Base-by-base conservation (phyloP, 2,329 filamentous ascomycete species). In the Paracoccidioides lutzii region DNA sequence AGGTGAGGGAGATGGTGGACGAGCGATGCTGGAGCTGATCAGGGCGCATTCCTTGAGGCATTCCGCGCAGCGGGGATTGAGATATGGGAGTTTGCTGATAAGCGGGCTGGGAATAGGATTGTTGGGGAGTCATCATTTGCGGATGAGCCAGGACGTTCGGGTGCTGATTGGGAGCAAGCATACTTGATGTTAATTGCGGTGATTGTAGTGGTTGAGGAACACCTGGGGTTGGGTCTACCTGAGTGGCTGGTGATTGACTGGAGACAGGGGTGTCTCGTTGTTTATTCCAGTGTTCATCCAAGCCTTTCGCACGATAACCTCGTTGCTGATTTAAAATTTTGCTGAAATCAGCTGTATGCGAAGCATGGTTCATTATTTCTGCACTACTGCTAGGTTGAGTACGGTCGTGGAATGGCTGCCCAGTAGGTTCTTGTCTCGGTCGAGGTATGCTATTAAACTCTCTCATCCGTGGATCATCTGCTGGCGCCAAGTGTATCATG, bases 331-430 rank as follows among this genome's bases (percentile, higher is more conserved):
- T 89, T 53, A 97, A 77, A 49, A 81, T 80, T 64, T 93, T 89
- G 74, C 91, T 97, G 74, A 86, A 95, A 63, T 97, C 91, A 57
- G 89, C 88, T 15, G 91, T 86, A 60, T 95, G 88, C 52, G 88
- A 83, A 33, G 90, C 88, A 69, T 96, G 90, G 48, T 87, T 85
- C 61, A 93, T 78, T 54, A 97, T 82, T 64, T 97, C 91, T 49
- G 81, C 77, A 33, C 88, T 78, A 35, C 84, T 81, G 60, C 85
- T 87, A 9, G 88, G 78, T 67, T 90, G 83, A 7, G 85, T 88
- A 63, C 89, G 81, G 68, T 97, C 93, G 69, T 91, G 85, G 72
- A 96, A 98, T 8, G 90, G 78, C 41, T 87, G 83, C 30, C 90
- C 93, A 12, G 87, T 83, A 40, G 37, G 49, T 67, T 97, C 93